Conservation (phyloP, 1,284 basidiomycete species). For the Cutaneotrichosporon spelunceum region DNA sequence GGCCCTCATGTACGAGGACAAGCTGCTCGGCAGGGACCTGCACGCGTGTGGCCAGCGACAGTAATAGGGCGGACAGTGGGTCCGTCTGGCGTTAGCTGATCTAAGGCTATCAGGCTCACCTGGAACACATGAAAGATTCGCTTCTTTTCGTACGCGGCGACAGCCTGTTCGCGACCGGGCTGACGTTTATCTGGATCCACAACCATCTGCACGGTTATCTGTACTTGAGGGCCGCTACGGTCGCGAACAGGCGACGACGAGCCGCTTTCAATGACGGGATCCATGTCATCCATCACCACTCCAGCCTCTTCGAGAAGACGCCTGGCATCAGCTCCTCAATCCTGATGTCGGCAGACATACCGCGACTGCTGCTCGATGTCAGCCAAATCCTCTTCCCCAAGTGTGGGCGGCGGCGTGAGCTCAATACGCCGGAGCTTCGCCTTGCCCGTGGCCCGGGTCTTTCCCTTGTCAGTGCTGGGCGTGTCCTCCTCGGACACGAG, state of each 20-base stretch:
- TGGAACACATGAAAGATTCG: constrained; percentile 22
- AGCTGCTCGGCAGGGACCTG: constrained; percentile 30
- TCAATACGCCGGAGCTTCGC: constrained; percentile 10
- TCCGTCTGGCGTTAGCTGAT: constrained; percentile 25
- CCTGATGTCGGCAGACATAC: not conserved
- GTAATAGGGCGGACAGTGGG: constrained; percentile 23
- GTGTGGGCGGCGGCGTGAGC: constrained; percentile 39
- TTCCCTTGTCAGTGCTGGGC: not conserved
- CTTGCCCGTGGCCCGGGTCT: not conserved
- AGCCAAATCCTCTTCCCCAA: constrained; percentile 20
- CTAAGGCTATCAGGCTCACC: not conserved
- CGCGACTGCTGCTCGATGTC: not conserved
- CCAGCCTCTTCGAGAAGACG: not conserved
- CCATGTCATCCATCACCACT: not conserved
- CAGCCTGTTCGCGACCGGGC: constrained; percentile 27
- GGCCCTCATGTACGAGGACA: constrained; percentile 31
- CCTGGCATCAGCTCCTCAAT: not conserved
- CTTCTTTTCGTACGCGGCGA: constrained; percentile 30
- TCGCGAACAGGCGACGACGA: constrained; percentile 9
- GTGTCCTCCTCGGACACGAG: not conserved
- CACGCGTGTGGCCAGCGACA: constrained; percentile 25
- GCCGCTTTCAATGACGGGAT: not conserved
- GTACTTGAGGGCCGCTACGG: constrained; percentile 7
- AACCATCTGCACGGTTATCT: constrained; percentile 35
- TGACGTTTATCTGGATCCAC: constrained; percentile 27